A percentile compares a stretch with the other conserved stretches of the same genome.
phyloP scores from a whole-genome alignment of 169 alveolate species.

The Amoebophrya sp. region DNA sequence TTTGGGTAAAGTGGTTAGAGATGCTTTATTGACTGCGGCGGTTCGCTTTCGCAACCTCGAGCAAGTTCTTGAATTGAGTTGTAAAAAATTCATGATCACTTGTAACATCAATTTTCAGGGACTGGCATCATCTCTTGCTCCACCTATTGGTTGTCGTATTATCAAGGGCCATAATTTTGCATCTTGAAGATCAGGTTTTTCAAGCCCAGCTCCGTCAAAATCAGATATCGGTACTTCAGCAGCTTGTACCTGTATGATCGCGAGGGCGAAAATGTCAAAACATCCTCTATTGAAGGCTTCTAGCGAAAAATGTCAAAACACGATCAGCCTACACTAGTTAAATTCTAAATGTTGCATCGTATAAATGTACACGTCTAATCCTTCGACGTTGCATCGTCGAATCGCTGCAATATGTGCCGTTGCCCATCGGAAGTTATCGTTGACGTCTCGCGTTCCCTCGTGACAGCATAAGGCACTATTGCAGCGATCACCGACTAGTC shows the following conservation, averaged over 20 bases:
- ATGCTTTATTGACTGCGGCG: slow-evolving; percentile 64
- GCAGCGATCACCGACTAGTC: slow-evolving; percentile 54
- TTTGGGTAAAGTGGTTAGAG: neutral
- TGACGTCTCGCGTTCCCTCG: slow-evolving; percentile 65
- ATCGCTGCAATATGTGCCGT: slow-evolving; percentile 74
- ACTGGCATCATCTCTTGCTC: neutral
- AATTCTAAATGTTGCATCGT: neutral
- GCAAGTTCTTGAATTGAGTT: slow-evolving; percentile 79
- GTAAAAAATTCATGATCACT: slow-evolving; percentile 30
- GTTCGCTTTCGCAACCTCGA: slow-evolving; percentile 57
- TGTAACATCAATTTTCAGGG: neutral
- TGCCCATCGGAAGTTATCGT: slow-evolving; percentile 74
- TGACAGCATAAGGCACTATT: slow-evolving; percentile 65
- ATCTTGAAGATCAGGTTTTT: slow-evolving; percentile 60
- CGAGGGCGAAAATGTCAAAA: slow-evolving; percentile 7
- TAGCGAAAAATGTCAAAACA: neutral
- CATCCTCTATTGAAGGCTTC: neutral
- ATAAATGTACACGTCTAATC: neutral
- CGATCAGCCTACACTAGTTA: neutral
- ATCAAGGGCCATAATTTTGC: slow-evolving; percentile 46
- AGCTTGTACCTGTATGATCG: slow-evolving; percentile 58
- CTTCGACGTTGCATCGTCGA: slow-evolving; percentile 66
- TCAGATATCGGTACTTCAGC: slow-evolving; percentile 66
- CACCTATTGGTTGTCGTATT: neutral
- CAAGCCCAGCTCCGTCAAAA: slow-evolving; percentile 70